Conservation (phyloP, 495 filamentous ascomycete species). For the Aspergillus saccharolyticus region DNA sequence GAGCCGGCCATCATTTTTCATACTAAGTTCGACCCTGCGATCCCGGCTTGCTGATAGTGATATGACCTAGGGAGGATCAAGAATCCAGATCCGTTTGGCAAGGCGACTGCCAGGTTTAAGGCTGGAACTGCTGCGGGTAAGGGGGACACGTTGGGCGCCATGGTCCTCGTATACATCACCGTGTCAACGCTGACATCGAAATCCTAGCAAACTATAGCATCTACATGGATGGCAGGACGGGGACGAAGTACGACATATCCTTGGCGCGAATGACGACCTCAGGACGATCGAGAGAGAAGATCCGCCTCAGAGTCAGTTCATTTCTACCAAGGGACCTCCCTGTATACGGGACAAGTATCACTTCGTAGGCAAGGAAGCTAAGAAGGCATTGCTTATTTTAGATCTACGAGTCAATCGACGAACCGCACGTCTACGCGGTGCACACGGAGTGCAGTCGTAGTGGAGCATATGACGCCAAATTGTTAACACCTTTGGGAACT, state of each 20-base stretch:
- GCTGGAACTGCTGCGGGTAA: background rate
- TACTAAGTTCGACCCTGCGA: background rate
- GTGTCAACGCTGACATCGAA: background rate
- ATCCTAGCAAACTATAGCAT: conserved; percentile 23
- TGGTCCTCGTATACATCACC: no score
- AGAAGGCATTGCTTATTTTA: conserved; percentile 15
- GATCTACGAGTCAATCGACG: conserved; percentile 49
- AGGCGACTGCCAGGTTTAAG: conserved; percentile 5
- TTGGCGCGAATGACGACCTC: conserved; percentile 15
- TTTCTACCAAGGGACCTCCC: background rate
- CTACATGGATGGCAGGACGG: conserved; percentile 16
- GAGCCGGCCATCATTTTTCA: conserved; percentile 2
- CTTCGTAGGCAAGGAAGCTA: background rate
- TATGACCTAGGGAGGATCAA: conserved; percentile 1
- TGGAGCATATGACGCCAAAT: conserved; percentile 20
- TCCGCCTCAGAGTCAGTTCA: conserved; percentile 26
- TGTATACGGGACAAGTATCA: no score
- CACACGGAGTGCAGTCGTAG: conserved; percentile 32
- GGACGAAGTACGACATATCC: conserved; percentile 15
- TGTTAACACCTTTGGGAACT: conserved; percentile 30
- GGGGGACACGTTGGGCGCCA: no score
- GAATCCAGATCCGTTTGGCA: conserved; percentile 5
- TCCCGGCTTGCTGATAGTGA: conserved; percentile 7
- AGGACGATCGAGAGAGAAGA: conserved; percentile 21
- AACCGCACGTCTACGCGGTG: conserved; percentile 43